Base-by-base conservation (phyloP, 257 asterid genomes). In the Haberlea rhodopensis region DNA sequence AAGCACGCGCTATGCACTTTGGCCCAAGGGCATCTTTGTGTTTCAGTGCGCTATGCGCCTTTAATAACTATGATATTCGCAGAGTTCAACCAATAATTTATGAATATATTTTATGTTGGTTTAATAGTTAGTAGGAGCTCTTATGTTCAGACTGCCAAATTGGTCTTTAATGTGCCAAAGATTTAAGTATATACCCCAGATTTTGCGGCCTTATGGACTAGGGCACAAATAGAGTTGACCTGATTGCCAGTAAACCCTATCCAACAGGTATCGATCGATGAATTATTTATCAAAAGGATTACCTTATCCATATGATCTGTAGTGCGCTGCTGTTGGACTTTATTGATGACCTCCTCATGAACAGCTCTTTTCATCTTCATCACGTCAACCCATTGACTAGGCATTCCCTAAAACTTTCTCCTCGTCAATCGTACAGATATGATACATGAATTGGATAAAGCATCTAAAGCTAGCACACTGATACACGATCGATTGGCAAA, bases 341-440 rank as follows among this genome's bases (percentile, higher is more conserved):
- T 94, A 43, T 79, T 83, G 53, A 94, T 94, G 79, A 94, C 94
- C 78, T 75, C 90, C 85, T 94, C 99, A 31, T 90, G 99, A 55
- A 84, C 72, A 49, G 87, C 94, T 83, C 99, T 80, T 79, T 94
- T 94, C 82, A 32, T 56, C 82, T 87, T 90, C 99, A 94, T 94
- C 78, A 94, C 91, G 71, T 90, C 94, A 53, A 68, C 79, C 94
- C 88, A 84, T 62, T 85, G 88, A 60, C 81, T 73, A 67, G 87
- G 60, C 65, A 75, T 49, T 27, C 82, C 86, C 86, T 80, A 80
- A 68, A 34, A 66, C 75, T 66, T 68, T 65, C 51, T 46, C 60
- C 48, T 54, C 49, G 31, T 70, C 76, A 77, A 65, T 56, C 28
- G 61, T 53, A 57, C n/a, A 25, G 3, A 53, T 43, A 67, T 29